Percentiles rank a stretch among this genome's conserved stretches.
Evolutionary conservation across 495 filamentous ascomycete species (phyloP).

Genomic region (Talaromyces wortmannii): DNA sequence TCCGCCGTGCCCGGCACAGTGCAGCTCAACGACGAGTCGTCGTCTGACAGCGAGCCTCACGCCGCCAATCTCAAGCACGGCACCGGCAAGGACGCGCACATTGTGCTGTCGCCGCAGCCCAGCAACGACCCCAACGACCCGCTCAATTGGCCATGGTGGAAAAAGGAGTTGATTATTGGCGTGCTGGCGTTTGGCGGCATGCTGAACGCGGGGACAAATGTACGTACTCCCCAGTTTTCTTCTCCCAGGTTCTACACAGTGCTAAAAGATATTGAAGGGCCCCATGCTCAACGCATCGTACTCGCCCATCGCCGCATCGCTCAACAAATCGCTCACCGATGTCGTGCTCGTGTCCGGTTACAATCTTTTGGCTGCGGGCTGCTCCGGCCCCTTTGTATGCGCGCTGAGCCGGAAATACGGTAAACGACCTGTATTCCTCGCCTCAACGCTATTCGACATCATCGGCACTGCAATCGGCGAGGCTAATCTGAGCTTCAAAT

Average conservation of each 20-base stretch:
- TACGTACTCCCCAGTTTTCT: background rate
- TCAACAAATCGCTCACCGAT: background rate
- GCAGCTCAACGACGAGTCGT: background rate
- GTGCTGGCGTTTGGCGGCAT: background rate
- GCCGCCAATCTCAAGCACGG: conserved; percentile 1
- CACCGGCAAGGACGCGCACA: conserved; percentile 20
- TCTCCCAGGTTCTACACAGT: background rate
- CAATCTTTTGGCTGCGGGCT: background rate
- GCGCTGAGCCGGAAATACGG: background rate
- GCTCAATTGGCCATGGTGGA: conserved; percentile 48
- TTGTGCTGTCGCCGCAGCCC: conserved; percentile 55
- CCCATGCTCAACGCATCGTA: background rate
- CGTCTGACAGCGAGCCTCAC: background rate
- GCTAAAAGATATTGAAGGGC: background rate
- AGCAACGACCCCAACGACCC: conserved; percentile 49
- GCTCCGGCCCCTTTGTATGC: background rate
- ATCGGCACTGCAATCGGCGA: background rate
- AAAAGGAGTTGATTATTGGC: conserved; percentile 23
- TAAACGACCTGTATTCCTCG: background rate
- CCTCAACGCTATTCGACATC: background rate
- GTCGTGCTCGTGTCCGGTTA: background rate
- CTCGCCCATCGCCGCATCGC: background rate
- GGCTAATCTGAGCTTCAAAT: background rate
- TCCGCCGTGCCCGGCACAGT: background rate
- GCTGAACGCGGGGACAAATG: background rate